These are phyloP conservation scores for Aspergillus fumigatus DNA, from an alignment of 2,329 filamentous ascomycete species.

Conservation along the genomic window DNA sequence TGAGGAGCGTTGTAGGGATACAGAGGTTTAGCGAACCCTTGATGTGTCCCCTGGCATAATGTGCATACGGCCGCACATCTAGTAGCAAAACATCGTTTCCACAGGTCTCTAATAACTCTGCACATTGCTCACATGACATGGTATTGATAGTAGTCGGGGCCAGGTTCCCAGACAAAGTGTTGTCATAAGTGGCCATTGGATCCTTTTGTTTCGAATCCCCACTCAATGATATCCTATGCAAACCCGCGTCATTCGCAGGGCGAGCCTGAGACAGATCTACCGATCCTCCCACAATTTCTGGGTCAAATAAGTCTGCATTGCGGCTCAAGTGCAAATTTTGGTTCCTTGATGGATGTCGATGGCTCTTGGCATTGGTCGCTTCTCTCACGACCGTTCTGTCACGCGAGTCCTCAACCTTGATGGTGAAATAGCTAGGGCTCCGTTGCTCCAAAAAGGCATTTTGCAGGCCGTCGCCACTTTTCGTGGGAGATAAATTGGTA, in stretches of 20 bases:
- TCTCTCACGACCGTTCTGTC: conserved; percentile 60
- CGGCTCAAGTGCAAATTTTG: conserved; percentile 60
- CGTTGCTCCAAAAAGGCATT: conserved; percentile 25
- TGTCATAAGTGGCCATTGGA: neutral
- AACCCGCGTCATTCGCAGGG: conserved; percentile 15
- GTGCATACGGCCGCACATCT: conserved; percentile 81
- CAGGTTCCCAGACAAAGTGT: neutral
- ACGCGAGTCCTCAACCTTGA: conserved; percentile 58
- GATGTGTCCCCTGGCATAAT: conserved; percentile 71
- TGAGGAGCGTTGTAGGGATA: conserved; percentile 89
- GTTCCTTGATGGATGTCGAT: conserved; percentile 69
- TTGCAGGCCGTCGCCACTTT: conserved; percentile 14
- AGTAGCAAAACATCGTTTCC: conserved; percentile 63
- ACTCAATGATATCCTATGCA: conserved; percentile 16
- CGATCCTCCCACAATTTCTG: conserved; percentile 76
- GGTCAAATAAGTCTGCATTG: conserved; percentile 28
- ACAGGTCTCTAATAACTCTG: conserved; percentile 51
- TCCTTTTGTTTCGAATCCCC: conserved; percentile 5
- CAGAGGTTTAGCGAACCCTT: conserved; percentile 83
- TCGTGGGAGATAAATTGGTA: conserved; percentile 18
- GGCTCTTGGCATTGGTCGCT: conserved; percentile 59
- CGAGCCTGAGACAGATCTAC: conserved; percentile 58
- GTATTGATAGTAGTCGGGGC: conserved; percentile 40
- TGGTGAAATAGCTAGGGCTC: conserved; percentile 85
- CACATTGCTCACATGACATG: conserved; percentile 52